Evolutionary conservation across 23 red algal species (phyloP).

Genomic region (Gracilaria domingensis): DNA sequence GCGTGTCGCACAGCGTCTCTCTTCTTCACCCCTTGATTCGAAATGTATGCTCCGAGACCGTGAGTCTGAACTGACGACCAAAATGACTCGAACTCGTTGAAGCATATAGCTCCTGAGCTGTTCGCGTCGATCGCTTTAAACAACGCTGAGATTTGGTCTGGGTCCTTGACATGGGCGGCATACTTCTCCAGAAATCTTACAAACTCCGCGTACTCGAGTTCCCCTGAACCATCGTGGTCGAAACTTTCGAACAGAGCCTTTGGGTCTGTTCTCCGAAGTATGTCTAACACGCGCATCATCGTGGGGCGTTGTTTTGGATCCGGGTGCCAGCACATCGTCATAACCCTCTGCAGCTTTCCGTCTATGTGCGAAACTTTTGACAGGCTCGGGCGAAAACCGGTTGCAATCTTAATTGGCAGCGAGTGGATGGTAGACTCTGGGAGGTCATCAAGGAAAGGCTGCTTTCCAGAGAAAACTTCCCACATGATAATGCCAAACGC

Average conservation of each 20-base stretch:
- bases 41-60: conserved; percentile 19
- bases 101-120: conserved; percentile 18
- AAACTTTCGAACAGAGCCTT: conserved; percentile 28
- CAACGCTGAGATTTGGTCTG: background rate
- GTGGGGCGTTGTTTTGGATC: conserved; percentile 43
- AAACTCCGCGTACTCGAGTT: conserved; percentile 60
- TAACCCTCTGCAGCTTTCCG: conserved; percentile 20
- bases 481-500: conserved; percentile 72
- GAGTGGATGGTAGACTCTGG: background rate
- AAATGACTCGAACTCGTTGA: conserved; percentile 49
- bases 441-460: background rate
- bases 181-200: conserved; percentile 40
- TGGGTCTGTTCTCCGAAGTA: conserved; percentile 45
- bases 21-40: background rate
- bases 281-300: conserved; percentile 52
- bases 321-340: conserved; percentile 41
- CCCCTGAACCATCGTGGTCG: background rate
- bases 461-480: conserved; percentile 47
- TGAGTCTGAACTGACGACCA: conserved; percentile 44
- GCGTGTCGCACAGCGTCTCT: background rate
- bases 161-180: background rate
- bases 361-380: conserved; percentile 30
- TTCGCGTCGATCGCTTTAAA: conserved; percentile 58
- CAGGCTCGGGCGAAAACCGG: conserved; percentile 27
- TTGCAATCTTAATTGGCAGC: conserved; percentile 22